Conservation (phyloP, 306 rosid genomes). For the Castanopsis chinensis region DNA sequence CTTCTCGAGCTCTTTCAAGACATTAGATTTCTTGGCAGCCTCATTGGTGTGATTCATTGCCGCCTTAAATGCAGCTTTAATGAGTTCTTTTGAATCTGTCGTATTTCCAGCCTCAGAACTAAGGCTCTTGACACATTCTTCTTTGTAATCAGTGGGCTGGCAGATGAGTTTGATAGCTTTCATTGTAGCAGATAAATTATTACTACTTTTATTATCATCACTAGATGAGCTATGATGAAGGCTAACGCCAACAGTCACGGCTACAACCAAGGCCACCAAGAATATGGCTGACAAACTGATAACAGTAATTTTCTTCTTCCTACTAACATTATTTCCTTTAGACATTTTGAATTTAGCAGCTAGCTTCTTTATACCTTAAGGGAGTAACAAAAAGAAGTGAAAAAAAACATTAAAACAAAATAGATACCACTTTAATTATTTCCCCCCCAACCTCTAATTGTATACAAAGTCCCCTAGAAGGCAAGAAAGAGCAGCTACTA, state of each 20-base stretch:
- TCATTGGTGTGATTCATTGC: slow-evolving; percentile 30
- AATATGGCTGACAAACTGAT: slow-evolving; percentile 49
- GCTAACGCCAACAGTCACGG: slow-evolving; percentile 40
- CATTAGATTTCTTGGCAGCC: slow-evolving; percentile 30
- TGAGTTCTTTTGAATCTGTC: slow-evolving; percentile 50
- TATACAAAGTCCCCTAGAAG: not conserved
- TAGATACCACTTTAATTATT: not conserved
- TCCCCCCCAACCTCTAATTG: no score
- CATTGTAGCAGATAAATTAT: slow-evolving; percentile 22
- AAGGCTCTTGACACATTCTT: slow-evolving; percentile 53
- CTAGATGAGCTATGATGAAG: not conserved
- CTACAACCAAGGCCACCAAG: slow-evolving; percentile 68
- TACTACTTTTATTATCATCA: not conserved
- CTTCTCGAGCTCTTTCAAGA: slow-evolving; percentile 39
- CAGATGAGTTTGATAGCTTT: slow-evolving; percentile 62
- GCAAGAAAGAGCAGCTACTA: slow-evolving; percentile 7
- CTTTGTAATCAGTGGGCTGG: slow-evolving; percentile 50
- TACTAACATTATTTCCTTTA: slow-evolving; percentile 11
- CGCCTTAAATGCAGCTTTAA: slow-evolving; percentile 43
- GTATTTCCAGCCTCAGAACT: slow-evolving; percentile 24
- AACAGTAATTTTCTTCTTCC: slow-evolving; percentile 28
- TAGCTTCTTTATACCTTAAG: slow-evolving; percentile 25
- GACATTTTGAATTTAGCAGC: slow-evolving; percentile 36
- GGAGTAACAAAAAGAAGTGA: not conserved
- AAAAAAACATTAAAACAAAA: not conserved